Base-by-base conservation (phyloP, 768 basidiomycete species). In the Postia placenta region DNA sequence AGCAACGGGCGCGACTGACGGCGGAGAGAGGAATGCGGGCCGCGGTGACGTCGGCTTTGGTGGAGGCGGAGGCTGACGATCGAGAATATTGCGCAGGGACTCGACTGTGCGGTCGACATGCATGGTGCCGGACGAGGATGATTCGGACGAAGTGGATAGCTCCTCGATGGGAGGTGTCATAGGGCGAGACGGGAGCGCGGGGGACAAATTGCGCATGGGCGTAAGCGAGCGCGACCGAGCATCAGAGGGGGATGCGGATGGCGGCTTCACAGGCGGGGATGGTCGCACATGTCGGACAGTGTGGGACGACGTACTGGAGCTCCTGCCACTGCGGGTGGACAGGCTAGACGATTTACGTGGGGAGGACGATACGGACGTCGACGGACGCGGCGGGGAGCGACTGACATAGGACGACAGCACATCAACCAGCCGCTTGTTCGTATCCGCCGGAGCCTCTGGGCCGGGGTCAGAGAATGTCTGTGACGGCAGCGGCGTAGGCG, bases 41-140 rank as follows among this genome's bases (percentile, higher is more conserved):
- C 72, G 48, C 14, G 63, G 60, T 9, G 51, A 70, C 60, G 73
- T 56, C 26, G 57, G 35, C 0, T 51, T 22, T 5, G 51, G 48
- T 19, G 45, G 12, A 7, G 40, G 23, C 20, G 42, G 22, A 5
- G 49, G 48, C 40, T 62, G 61, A 27, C 56, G 60, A 42, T 58
- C 78, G 11, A 89, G 74, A 50, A 89, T 89, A 60, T 80, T 84
- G 50, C 87, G 79, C 20, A 89, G 70, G 23, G 76, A 80, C 50
- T 76, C 71, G 20, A 89, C 70, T 1, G 86, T 84, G 49, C 71
- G 80, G 56, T 82, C 83, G 2, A 80, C 80, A 14, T 74, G 69
- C 49, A 74, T 74, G 30, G 81, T 79, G n/a, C 74, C 70, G 4
- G 80, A 79, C 0, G 76, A 76, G 0, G 74, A 75, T 0, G 75